Evolutionary conservation across 495 filamentous ascomycete genomes (phyloP).

Genomic region (Talaromyces ruber): DNA sequence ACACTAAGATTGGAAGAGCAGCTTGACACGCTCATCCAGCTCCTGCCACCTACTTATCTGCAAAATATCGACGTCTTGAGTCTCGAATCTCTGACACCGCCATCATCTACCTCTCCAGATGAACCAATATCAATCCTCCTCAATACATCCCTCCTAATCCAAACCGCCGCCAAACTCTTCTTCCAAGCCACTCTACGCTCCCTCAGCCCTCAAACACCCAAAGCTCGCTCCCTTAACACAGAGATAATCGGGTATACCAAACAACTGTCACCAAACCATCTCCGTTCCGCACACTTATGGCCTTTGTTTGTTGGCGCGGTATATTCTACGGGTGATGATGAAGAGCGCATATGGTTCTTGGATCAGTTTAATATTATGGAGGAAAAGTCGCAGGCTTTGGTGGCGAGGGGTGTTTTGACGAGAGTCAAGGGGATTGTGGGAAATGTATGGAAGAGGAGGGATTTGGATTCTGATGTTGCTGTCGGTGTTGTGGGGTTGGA

Average conservation of each 20-base stretch:
- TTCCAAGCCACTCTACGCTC: constrained; percentile 6
- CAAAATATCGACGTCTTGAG: neutral
- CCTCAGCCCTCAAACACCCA: neutral
- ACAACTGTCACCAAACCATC: constrained; percentile 1
- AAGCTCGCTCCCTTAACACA: neutral
- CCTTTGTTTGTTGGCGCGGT: constrained; percentile 4
- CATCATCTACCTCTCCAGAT: neutral
- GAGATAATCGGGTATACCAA: neutral
- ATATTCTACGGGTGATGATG: constrained; percentile 3
- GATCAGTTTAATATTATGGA: constrained; percentile 4
- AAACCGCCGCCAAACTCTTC: constrained; percentile 3
- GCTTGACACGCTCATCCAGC: neutral
- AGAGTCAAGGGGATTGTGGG: constrained; percentile 3
- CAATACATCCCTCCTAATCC: constrained; percentile 1
- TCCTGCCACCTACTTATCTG: neutral
- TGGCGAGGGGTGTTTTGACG: neutral
- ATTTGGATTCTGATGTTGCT: neutral
- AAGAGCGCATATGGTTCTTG: constrained; percentile 5
- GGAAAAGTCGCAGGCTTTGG: neutral
- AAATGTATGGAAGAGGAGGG: constrained; percentile 4
- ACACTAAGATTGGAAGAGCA: neutral
- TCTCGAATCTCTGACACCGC: neutral
- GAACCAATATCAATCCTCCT: constrained; percentile 1
- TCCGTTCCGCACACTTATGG: constrained; percentile 4
- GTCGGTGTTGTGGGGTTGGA: neutral